phyloP scores from a whole-genome alignment of 495 filamentous ascomycete genomes.

The Hypoxylon lienhwacheense region DNA sequence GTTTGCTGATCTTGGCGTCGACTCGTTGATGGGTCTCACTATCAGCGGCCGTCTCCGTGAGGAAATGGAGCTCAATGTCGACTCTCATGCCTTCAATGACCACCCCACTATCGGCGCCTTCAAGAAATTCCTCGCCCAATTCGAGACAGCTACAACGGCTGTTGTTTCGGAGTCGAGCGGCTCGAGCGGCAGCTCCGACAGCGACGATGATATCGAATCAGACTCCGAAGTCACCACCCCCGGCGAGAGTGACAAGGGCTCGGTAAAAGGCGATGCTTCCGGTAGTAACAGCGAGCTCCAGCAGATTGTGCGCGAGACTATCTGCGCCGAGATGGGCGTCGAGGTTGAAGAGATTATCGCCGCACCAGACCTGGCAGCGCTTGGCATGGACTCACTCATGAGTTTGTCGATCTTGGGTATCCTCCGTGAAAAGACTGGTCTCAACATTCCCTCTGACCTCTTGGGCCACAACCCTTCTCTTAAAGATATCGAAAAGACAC shows the following conservation, averaged over 20 bases:
- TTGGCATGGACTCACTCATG: slow-evolving; percentile 67
- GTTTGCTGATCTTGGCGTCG: slow-evolving; percentile 61
- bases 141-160: slow-evolving; percentile 40
- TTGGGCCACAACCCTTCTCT: slow-evolving; percentile 51
- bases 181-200: slow-evolving; percentile 42
- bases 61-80: slow-evolving; percentile 59
- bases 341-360: slow-evolving; percentile 63
- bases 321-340: slow-evolving; percentile 70
- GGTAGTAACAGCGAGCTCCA: slow-evolving; percentile 49
- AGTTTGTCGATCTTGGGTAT: slow-evolving; percentile 57
- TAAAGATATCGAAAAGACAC: slow-evolving; percentile 50
- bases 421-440: slow-evolving; percentile 60
- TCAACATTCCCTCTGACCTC: slow-evolving; percentile 52
- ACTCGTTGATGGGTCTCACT: slow-evolving; percentile 61
- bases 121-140: slow-evolving; percentile 58
- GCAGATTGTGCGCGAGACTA: slow-evolving; percentile 57
- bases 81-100: slow-evolving; percentile 56
- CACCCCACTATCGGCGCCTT: slow-evolving; percentile 60
- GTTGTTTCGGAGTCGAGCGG: slow-evolving; percentile 40
- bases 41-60: slow-evolving; percentile 58
- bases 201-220: slow-evolving; percentile 47
- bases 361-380: slow-evolving; percentile 51
- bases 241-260: slow-evolving; percentile 49
- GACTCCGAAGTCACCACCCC: slow-evolving; percentile 54
- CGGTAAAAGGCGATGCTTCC: slow-evolving; percentile 44